Evolutionary conservation across 164 flowering plant genomes (phyloP).

Genomic region (Magnolia kwangsiensis): DNA sequence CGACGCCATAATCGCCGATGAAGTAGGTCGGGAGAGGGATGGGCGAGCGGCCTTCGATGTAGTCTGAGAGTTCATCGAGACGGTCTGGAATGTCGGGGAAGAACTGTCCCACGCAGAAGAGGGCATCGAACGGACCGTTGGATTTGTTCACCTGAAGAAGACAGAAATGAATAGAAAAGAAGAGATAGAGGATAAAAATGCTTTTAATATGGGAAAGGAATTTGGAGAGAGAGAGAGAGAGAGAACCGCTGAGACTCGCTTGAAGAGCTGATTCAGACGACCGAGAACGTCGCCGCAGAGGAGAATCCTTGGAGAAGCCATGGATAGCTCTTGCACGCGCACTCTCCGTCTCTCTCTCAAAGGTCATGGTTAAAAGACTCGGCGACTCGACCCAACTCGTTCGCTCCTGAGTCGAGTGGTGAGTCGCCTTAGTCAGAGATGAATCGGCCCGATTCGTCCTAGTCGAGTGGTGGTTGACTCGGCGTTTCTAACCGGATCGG

Average conservation of each 20-base stretch:
- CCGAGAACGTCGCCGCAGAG: slow-evolving; percentile 88
- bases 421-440: too few relatives aligned
- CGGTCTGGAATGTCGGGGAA: slow-evolving; percentile 73
- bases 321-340: not conserved
- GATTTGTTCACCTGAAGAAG: slow-evolving; percentile 74
- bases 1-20: slow-evolving; percentile 85
- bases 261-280: slow-evolving; percentile 80
- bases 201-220: not conserved
- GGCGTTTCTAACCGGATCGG: too few relatives aligned
- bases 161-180: not conserved
- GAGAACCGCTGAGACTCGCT: slow-evolving; percentile 66
- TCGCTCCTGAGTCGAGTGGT: too few relatives aligned
- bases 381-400: too few relatives aligned
- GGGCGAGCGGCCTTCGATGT: slow-evolving; percentile 51
- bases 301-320: slow-evolving; percentile 70
- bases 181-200: not conserved
- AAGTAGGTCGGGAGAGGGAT: slow-evolving; percentile 87
- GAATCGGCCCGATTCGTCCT: too few relatives aligned
- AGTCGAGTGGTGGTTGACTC: too few relatives aligned
- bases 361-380: too few relatives aligned
- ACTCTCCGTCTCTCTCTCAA: too few relatives aligned
- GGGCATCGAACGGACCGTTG: slow-evolving; percentile 83
- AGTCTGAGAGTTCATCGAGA: slow-evolving; percentile 54
- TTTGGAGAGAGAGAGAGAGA: slow-evolving; percentile 7
- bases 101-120: slow-evolving; percentile 94